Evolutionary conservation across 257 asterid species (phyloP).

Genomic region (Mentha longifolia): DNA sequence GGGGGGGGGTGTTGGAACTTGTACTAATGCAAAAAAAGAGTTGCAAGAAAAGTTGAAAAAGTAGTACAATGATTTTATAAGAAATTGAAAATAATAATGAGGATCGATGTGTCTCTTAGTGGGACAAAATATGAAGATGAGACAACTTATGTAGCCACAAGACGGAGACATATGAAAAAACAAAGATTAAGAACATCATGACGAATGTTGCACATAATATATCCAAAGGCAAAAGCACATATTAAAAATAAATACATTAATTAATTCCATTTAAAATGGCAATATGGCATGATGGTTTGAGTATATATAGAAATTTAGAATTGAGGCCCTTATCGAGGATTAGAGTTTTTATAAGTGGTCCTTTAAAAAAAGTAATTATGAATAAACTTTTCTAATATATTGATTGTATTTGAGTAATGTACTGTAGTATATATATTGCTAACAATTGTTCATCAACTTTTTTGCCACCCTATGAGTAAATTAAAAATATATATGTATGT

Average conservation of each 20-base stretch:
- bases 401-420: no score
- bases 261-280: not conserved
- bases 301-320: no score
- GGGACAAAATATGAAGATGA: constrained; percentile 24
- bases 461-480: no score
- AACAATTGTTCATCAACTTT: no score
- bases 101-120: not conserved
- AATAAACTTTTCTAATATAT: no score
- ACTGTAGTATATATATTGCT: no score
- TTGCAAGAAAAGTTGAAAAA: constrained; percentile 8
- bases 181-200: constrained; percentile 6
- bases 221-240: constrained; percentile 23
- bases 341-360: no score
- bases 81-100: constrained; percentile 8
- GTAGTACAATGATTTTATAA: constrained; percentile 8
- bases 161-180: constrained; percentile 19
- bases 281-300: not conserved
- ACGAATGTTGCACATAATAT: constrained; percentile 23
- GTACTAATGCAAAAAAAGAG: not conserved
- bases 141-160: constrained; percentile 24
- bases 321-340: no score
- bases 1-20: no score
- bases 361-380: no score
- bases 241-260: not conserved
- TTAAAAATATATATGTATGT: no score